Conservation (phyloP, 2,329 filamentous ascomycete species). For the Knoxdaviesia capensis region DNA sequence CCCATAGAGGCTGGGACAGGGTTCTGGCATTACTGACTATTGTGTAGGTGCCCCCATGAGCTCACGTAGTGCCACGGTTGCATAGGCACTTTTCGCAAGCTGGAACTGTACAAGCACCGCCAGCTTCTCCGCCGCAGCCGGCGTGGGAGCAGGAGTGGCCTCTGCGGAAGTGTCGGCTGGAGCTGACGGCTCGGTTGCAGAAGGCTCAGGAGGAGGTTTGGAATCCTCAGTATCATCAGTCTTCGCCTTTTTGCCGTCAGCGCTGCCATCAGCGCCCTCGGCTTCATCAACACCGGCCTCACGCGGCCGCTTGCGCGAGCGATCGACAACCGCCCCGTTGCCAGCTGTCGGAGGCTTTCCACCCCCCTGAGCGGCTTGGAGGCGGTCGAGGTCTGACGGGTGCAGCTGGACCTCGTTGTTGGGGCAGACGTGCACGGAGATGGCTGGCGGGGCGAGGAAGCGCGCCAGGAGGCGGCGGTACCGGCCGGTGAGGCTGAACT, state of each 20-base stretch:
- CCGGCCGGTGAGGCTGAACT: constrained; percentile 71
- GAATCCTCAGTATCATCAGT: constrained; percentile 6
- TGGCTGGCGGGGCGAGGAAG: constrained; percentile 43
- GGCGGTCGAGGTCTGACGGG: constrained; percentile 61
- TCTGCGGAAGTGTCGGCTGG: constrained; percentile 10
- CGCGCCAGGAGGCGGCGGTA: constrained; percentile 71
- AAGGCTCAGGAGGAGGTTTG: background rate
- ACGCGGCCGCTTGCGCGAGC: too few species aligned
- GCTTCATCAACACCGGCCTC: too few species aligned
- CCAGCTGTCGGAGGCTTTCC: constrained; percentile 6
- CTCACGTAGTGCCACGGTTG: constrained; percentile 65
- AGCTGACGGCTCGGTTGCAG: background rate
- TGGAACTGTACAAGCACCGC: constrained; percentile 56
- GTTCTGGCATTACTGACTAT: background rate
- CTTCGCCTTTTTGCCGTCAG: constrained; percentile 9
- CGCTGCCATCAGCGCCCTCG: background rate
- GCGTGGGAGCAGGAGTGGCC: constrained; percentile 5
- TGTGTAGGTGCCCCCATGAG: constrained; percentile 35
- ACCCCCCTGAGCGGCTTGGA: constrained; percentile 23
- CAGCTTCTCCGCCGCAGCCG: constrained; percentile 23
- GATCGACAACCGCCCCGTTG: background rate
- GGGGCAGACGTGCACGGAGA: constrained; percentile 49
- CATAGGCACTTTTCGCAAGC: constrained; percentile 62
- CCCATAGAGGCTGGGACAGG: too few species aligned
- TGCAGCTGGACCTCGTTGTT: constrained; percentile 68